Evolutionary conservation across 768 basidiomycete genomes (phyloP).

Genomic region (Lactarius deliciosus): DNA sequence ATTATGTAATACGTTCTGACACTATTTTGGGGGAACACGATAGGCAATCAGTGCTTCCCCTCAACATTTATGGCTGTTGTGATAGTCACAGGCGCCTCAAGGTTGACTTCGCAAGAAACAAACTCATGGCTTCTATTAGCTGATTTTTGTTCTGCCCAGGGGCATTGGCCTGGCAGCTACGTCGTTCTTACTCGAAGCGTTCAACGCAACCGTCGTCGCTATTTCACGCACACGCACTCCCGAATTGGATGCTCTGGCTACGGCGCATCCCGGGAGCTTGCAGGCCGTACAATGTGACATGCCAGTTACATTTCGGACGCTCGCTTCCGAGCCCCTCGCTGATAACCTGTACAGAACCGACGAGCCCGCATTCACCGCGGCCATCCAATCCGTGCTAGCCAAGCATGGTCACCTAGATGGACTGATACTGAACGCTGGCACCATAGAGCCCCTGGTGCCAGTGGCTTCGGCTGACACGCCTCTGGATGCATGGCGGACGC

Average conservation of each 20-base stretch:
- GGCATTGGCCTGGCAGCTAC: constrained; percentile 83
- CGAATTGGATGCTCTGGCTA: constrained; percentile 57
- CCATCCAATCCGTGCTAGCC: constrained; percentile 52
- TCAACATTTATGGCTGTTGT: constrained; percentile 45
- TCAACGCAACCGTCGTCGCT: constrained; percentile 69
- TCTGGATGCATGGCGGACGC: constrained; percentile 60
- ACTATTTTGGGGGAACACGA: constrained; percentile 24
- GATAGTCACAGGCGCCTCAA: constrained; percentile 85
- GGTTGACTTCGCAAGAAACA: constrained; percentile 39
- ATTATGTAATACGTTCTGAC: constrained; percentile 5
- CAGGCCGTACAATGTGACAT: constrained; percentile 69
- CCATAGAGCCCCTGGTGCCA: constrained; percentile 64
- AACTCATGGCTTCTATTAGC: neutral
- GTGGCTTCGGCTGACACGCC: constrained; percentile 51
- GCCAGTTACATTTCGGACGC: constrained; percentile 45
- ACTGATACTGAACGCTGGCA: constrained; percentile 83
- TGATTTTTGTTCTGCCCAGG: constrained; percentile 35
- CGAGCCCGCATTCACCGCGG: constrained; percentile 51
- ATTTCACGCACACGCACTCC: constrained; percentile 68
- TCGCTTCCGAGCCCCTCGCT: constrained; percentile 15
- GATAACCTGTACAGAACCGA: constrained; percentile 49
- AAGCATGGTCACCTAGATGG: constrained; percentile 69
- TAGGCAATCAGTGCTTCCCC: constrained; percentile 15
- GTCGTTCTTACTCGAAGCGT: constrained; percentile 58
- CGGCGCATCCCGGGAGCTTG: constrained; percentile 43